Percentiles rank a stretch among this genome's conserved stretches.
phyloP scores from a whole-genome alignment of 2,329 filamentous ascomycete species.

The Ophiostoma himal-ulmi region DNA sequence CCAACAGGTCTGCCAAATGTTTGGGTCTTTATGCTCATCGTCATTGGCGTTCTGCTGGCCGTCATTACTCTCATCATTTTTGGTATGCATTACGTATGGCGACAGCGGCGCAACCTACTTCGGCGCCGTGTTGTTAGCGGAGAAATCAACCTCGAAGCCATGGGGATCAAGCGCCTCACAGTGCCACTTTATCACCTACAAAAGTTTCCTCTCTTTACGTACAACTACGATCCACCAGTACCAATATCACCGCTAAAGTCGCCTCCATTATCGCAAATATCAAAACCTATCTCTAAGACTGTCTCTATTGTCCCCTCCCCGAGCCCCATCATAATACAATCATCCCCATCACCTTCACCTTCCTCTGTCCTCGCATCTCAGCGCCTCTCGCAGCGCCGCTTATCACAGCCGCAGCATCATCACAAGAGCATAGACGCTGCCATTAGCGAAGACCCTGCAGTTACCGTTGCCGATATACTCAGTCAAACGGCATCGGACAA shows the following conservation, averaged over 20 bases:
- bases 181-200: slow-evolving; percentile 68
- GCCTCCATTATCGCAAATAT: slow-evolving; percentile 22
- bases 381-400: slow-evolving; percentile 1
- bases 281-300: neutral
- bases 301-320: neutral
- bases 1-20: slow-evolving; percentile 58
- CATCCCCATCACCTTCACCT: slow-evolving; percentile 12
- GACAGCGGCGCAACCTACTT: slow-evolving; percentile 60
- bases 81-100: slow-evolving; percentile 72
- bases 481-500: slow-evolving; percentile 14
- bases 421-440: slow-evolving; percentile 17
- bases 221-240: slow-evolving; percentile 49
- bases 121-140: slow-evolving; percentile 66
- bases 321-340: slow-evolving; percentile 25
- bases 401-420: neutral
- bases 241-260: neutral
- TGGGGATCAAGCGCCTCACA: slow-evolving; percentile 76
- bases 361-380: neutral
- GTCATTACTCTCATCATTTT: slow-evolving; percentile 63
- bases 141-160: slow-evolving; percentile 77
- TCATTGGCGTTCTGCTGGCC: slow-evolving; percentile 63
- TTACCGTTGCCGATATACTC: neutral
- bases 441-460: neutral
- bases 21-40: slow-evolving; percentile 72
- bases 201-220: slow-evolving; percentile 72